Base-by-base conservation (phyloP, 768 basidiomycete species). In the Rhodosporidiobolus sp. region DNA sequence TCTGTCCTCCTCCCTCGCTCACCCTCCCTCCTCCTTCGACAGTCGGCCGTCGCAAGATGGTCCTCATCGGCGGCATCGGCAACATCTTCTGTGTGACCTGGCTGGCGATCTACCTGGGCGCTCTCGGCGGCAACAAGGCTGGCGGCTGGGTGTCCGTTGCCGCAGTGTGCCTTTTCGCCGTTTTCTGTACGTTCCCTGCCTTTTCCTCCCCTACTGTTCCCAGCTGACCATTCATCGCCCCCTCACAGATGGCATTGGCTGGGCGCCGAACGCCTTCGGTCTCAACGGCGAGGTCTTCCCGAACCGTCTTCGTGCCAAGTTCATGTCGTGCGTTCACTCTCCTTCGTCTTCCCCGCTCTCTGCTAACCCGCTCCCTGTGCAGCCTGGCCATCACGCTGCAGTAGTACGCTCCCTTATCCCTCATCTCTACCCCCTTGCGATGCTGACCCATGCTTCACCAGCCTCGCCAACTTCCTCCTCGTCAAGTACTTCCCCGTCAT, bases 41-140 rank as follows among this genome's bases (percentile, higher is more conserved):
- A 58, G 56, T 72, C 54, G 64, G 70, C 0, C 57, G 70, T 7
- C 30, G 70, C 11, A 66, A 38, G 26, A 61, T 60, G 57, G n/a
- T 72, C 12, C 58, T 72, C 28, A 55, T 67, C 20, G 70, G 70
- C 46, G 30, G 32, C 10, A 32, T 12, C 10, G 54, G 67, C 65
- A 67, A 72, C n/a, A 34, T 72, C 52, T 1, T 67, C 58, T 72
- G 70, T 45, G 65, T 67, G 11, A 22, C 53, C 16, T 72, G 53
- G 48, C 55, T 72, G n/a, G 56, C 70, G 35, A 34, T 63, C 59
- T 72, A 72, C 65, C 65, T 72, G 4, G 70, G 70, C 26, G 65
- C 50, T 22, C n/a, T 67, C 3, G 49, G 48, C 16, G 65, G 65
- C 22, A 67, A 67, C 43, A 38, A 34, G n/a, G 65, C 70, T 2